Base-by-base conservation (phyloP, 1,139 yeast genomes). In the Scheffersomyces stambukii region DNA sequence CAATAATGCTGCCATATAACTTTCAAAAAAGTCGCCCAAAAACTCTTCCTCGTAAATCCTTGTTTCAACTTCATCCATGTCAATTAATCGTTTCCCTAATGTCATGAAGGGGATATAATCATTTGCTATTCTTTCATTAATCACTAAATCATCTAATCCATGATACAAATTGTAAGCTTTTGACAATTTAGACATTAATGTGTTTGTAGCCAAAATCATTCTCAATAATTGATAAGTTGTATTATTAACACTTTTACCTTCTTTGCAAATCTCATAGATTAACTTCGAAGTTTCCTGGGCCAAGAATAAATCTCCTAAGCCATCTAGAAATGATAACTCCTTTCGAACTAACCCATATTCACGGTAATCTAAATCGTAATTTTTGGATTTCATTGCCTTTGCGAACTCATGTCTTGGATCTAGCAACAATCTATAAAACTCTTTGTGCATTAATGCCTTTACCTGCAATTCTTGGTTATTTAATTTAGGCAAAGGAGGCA, bases 21-120 rank as follows among this genome's bases (percentile, higher is more conserved):
- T 61, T 38, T 65, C 72, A 33, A 65, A 65, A 39, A 60, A 65
- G 35, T 65, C 72, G 4, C 66, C 72, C 20, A 65, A 45, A 30
- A 65, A 62, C 35, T 65, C 72, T 33, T 65, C 70, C 35, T 65
- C 70, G 38, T 61, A 65, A 13, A 46, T 42, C 23, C 54, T 47
- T 0, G 49, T 42, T 13, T 50, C 54, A 7, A 48, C 47, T 13
- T 41, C 38, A 28, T 43, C 52, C 25, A 39, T 27, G 19, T 41
- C 40, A 5, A 25, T 31, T 4, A 44, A 31, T 9, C 29, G 30
- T 23, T 37, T 42, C 43, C 58, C 54, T 3, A 36, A 33, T 13
- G 38, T 36, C 8, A 50, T 37, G 26, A 41, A 33, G 5, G 63
- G 57, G 10, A 58, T 50, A 35, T 55, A 60, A n/a, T 46, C 43